Evolutionary conservation across 768 basidiomycete species (phyloP), one percentile per base, ranked within the genome.

Genomic region (Gautieria morchelliformis): DNA sequence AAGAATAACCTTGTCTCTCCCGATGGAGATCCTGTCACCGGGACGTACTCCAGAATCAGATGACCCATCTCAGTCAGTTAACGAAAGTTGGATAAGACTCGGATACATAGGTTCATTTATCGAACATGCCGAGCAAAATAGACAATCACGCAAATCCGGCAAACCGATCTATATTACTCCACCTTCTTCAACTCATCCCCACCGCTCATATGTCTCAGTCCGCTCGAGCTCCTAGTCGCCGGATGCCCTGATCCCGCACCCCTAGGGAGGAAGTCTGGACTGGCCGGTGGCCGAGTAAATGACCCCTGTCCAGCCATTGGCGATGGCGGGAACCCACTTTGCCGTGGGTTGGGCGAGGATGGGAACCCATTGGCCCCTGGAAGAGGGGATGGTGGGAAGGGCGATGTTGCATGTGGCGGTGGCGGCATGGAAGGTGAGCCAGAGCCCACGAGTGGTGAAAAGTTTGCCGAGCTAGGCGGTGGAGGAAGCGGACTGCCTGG

Each of bases 311-410:
- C 42, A 5, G 72, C 65, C 14, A 74, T 71, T 64, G 71, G 74
- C 35, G 66, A 63, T 22, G 51, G 4, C 20, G 32, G 51, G 24
- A 52, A 52, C 5, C 33, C 51, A 24, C 20, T 52, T 22, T 22
- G 19, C 7, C 59, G 41, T 12, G 55, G 32, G 22, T n/a, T 39
- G n/a, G 59, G 71, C 44, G 74, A 70, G 20, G 68, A 64, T 51
- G 71, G 72, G 47, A 67, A 65, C 5, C 61, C 67, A 52, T 61
- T 61, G 14, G 58, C 59, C 24, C 63, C 64, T n/a, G 69, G 63
- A 37, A 64, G 67, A 3, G 71, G 72, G 49, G 71, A 71, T 1
- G 69, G 71, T 19, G 71, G 71, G 67, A 74, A 72, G 47, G 68
- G 63, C 19, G 63, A 58, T 58, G 68, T 70, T 39, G 63, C 37